phyloP scores from a whole-genome alignment of 371 early-diverging fungal genomes.

The Mortierella sp. region DNA sequence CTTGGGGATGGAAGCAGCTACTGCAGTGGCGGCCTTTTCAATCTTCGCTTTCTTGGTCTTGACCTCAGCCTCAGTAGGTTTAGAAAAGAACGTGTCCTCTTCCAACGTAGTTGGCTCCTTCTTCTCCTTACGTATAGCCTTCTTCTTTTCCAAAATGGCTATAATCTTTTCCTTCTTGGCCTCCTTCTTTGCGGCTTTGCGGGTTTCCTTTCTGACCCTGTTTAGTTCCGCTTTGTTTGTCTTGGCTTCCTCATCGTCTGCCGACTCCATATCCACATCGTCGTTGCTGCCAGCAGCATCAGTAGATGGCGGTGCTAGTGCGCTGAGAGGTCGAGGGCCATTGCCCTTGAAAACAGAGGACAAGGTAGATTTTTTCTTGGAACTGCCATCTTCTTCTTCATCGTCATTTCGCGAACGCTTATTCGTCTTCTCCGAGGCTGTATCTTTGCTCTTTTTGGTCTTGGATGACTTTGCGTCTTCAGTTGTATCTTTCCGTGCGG shows the following conservation, averaged over 20 bases:
- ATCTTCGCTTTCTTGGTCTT: slow-evolving; percentile 51
- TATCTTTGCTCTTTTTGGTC: slow-evolving; percentile 22
- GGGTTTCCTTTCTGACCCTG: slow-evolving; percentile 35
- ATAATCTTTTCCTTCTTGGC: slow-evolving; percentile 39
- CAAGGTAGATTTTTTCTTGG: slow-evolving; percentile 35
- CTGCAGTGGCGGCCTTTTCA: slow-evolving; percentile 29
- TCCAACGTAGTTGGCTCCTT: slow-evolving; percentile 47
- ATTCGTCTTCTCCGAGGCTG: slow-evolving; percentile 18
- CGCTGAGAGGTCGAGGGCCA: slow-evolving; percentile 45
- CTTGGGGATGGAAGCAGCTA: slow-evolving; percentile 11
- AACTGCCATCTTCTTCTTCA: slow-evolving; percentile 4
- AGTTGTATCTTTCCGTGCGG: not conserved
- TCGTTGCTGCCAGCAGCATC: slow-evolving; percentile 8
- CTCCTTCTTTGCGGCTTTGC: slow-evolving; percentile 31
- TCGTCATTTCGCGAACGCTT: slow-evolving; percentile 34
- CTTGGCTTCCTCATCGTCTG: slow-evolving; percentile 28
- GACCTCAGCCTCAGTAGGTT: slow-evolving; percentile 44
- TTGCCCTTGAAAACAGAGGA: slow-evolving; percentile 48
- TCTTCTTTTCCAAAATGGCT: slow-evolving; percentile 40
- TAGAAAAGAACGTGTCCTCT: slow-evolving; percentile 42
- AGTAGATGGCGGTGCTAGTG: slow-evolving; percentile 11
- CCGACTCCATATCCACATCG: slow-evolving; percentile 26
- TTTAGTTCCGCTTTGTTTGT: slow-evolving; percentile 39
- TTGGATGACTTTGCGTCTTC: slow-evolving; percentile 20
- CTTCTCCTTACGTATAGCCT: slow-evolving; percentile 39